Evolutionary conservation across 768 basidiomycete genomes (phyloP).

Genomic region (Strobilomyces dryophilus): DNA sequence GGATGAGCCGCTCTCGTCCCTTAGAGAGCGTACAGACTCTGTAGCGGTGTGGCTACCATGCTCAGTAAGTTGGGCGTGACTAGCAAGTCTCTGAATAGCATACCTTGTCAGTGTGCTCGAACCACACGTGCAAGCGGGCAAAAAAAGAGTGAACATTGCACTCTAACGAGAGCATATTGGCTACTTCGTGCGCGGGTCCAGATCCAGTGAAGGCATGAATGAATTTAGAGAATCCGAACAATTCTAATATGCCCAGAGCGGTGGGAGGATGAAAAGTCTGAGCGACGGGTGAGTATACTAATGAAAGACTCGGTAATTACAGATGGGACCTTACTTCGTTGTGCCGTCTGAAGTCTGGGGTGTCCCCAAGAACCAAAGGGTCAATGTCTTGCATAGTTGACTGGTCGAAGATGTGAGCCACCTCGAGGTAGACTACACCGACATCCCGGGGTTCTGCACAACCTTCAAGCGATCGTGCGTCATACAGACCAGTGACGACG

Average conservation of each 20-base stretch:
- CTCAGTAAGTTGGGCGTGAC: background rate
- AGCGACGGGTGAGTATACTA: background rate
- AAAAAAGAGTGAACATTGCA: fast-evolving
- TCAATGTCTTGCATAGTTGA: background rate
- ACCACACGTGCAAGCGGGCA: background rate
- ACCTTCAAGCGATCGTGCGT: background rate
- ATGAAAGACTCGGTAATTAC: background rate
- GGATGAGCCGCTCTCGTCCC: background rate
- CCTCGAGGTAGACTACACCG: background rate
- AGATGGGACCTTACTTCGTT: background rate
- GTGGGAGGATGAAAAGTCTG: background rate
- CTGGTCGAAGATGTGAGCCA: background rate
- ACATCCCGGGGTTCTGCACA: background rate
- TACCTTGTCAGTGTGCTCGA: background rate
- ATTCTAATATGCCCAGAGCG: background rate
- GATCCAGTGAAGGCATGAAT: background rate
- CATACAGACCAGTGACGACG: background rate
- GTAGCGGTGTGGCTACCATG: background rate
- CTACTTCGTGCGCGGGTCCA: background rate
- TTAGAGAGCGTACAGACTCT: background rate
- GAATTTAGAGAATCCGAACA: background rate
- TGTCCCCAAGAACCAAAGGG: background rate
- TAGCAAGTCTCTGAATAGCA: background rate
- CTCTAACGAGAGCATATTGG: background rate
- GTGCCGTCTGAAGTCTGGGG: too few relatives aligned